Percentiles rank a stretch among this genome's conserved stretches.
phyloP scores from a whole-genome alignment of 768 basidiomycete species.

The Arthromyces matolae region DNA sequence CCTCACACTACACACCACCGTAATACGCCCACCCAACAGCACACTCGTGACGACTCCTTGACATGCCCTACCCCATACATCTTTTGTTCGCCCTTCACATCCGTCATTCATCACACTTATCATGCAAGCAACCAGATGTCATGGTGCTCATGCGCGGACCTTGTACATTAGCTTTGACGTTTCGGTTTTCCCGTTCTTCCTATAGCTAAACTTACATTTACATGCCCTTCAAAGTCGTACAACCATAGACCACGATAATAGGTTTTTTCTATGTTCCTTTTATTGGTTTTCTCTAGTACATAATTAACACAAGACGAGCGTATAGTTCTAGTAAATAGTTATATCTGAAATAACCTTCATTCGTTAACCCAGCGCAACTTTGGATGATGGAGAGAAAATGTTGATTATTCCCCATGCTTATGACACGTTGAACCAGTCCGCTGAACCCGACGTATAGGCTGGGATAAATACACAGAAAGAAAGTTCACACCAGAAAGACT shows the following conservation, averaged over 20 bases:
- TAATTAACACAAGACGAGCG: constrained; percentile 5
- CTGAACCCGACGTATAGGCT: constrained; percentile 44
- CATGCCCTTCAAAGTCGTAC: neutral
- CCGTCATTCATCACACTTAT: no score
- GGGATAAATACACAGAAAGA: no score
- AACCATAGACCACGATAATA: constrained; percentile 1
- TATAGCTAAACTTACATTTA: no score
- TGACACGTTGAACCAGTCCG: constrained; percentile 57
- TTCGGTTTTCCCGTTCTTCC: neutral
- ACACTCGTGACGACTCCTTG: neutral
- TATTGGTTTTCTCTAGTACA: constrained; percentile 5
- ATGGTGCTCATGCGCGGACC: constrained; percentile 10
- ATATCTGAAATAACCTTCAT: no score
- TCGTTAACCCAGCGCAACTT: no score
- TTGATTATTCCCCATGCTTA: no score
- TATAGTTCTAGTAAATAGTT: constrained; percentile 1
- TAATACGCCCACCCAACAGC: neutral
- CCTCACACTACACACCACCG: no score
- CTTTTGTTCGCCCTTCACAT: neutral
- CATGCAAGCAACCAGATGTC: constrained; percentile 4
- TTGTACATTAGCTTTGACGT: constrained; percentile 6
- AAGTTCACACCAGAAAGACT: no score
- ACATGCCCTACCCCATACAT: neutral
- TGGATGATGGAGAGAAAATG: no score
- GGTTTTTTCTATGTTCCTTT: neutral